Evolutionary conservation across 176 grass and related monocot genomes (phyloP).

Genomic region (Olyra latifolia): DNA sequence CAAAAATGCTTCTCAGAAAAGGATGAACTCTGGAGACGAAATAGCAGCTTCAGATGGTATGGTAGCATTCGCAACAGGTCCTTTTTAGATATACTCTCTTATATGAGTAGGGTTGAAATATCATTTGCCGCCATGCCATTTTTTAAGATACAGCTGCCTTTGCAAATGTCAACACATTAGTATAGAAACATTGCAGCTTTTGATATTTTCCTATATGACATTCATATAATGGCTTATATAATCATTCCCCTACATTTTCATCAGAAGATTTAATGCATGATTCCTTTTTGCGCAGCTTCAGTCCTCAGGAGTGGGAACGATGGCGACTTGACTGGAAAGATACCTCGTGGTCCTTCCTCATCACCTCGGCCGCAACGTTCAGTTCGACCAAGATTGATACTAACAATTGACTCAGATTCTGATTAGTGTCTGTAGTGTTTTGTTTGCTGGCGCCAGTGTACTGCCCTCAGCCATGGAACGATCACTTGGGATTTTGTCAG

Average conservation of each 20-base stretch:
- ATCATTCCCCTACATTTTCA: background rate
- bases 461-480: too few relatives aligned
- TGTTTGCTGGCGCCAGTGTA: background rate
- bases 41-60: constrained; percentile 25
- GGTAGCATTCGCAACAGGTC: background rate
- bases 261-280: constrained; percentile 12
- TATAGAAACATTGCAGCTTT: background rate
- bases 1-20: constrained; percentile 15
- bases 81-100: background rate
- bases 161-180: background rate
- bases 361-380: constrained; percentile 28
- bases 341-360: constrained; percentile 23
- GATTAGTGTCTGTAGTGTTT: constrained; percentile 37
- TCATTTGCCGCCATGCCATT: background rate
- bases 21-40: constrained; percentile 28
- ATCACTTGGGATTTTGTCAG: background rate
- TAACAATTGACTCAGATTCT: constrained; percentile 56
- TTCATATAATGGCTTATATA: constrained; percentile 12
- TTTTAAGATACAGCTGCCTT: background rate
- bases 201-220: background rate
- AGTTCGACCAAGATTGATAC: constrained; percentile 43
- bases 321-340: background rate
- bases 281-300: constrained; percentile 42
- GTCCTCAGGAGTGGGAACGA: constrained; percentile 16
- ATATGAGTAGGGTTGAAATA: background rate